Percentiles rank a stretch among this genome's conserved stretches.
Evolutionary conservation across 2,329 filamentous ascomycete species (phyloP).

Genomic region (Penicillium nordicum): DNA sequence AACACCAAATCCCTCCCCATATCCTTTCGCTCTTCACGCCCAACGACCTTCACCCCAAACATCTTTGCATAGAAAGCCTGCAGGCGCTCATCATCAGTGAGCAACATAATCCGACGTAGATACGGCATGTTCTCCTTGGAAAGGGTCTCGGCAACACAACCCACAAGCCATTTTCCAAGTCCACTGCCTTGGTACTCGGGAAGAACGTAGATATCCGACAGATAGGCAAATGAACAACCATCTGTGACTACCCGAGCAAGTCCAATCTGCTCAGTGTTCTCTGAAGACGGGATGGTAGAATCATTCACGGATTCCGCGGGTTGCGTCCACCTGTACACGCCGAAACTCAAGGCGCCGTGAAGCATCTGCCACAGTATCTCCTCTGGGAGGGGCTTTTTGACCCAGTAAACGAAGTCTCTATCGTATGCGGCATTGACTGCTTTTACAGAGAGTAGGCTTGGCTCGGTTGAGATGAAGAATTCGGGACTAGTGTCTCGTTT

Average conservation of each 20-base stretch:
- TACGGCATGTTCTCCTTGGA: constrained; percentile 53
- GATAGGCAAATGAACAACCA: constrained; percentile 64
- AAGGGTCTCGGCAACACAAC: constrained; percentile 55
- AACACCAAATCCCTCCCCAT: constrained; percentile 17
- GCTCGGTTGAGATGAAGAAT: constrained; percentile 21
- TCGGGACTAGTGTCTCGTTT: constrained; percentile 11
- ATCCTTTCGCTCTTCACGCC: constrained; percentile 16
- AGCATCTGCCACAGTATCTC: constrained; percentile 21
- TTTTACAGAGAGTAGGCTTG: constrained; percentile 15
- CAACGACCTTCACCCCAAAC: constrained; percentile 25
- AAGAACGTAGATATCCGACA: constrained; percentile 66
- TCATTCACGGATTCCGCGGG: neutral
- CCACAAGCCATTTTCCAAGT: constrained; percentile 63
- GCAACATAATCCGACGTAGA: constrained; percentile 58
- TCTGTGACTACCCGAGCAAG: constrained; percentile 67
- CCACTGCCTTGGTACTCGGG: constrained; percentile 59
- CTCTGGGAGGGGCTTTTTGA: constrained; percentile 13
- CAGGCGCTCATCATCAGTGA: constrained; percentile 21
- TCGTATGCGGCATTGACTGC: constrained; percentile 20
- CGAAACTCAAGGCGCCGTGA: constrained; percentile 20
- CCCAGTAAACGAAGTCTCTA: constrained; percentile 19
- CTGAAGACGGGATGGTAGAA: constrained; percentile 3
- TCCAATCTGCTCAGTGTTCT: constrained; percentile 48
- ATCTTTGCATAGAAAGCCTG: constrained; percentile 21
- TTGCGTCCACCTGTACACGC: constrained; percentile 15